A percentile compares a stretch with the other conserved stretches of the same genome.
These are phyloP conservation scores for Venturia effusa DNA, from an alignment of 2,329 filamentous ascomycete species.

Conservation along the genomic window DNA sequence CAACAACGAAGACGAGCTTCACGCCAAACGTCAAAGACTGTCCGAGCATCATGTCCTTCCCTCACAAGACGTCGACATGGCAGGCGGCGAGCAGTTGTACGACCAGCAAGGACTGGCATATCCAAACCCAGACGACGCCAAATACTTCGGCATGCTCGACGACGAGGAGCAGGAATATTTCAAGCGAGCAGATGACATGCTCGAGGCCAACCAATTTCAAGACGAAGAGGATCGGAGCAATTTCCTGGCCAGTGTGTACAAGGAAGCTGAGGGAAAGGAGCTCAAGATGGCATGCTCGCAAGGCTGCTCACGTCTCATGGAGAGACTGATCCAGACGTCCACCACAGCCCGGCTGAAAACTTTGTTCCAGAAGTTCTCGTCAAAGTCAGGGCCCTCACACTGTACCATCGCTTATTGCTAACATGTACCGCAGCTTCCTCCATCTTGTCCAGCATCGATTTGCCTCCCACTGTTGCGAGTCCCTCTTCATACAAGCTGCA, in stretches of 20 bases:
- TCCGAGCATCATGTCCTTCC: background rate
- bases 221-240: conserved; percentile 48
- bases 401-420: conserved; percentile 9
- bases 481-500: conserved; percentile 75
- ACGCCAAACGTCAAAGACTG: conserved; percentile 25
- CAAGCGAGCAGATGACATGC: conserved; percentile 74
- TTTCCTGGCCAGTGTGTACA: conserved; percentile 68
- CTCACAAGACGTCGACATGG: conserved; percentile 15
- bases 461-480: conserved; percentile 94
- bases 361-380: conserved; percentile 73
- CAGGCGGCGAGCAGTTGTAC: conserved; percentile 8
- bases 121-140: conserved; percentile 41
- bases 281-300: conserved; percentile 94
- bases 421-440: conserved; percentile 47
- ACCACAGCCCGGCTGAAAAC: conserved; percentile 71
- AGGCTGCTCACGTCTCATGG: conserved; percentile 86
- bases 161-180: conserved; percentile 96
- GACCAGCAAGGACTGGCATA: conserved; percentile 14
- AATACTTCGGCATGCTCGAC: conserved; percentile 88
- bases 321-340: conserved; percentile 76
- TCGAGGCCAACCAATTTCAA: conserved; percentile 81
- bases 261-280: conserved; percentile 83
- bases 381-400: conserved; percentile 44
- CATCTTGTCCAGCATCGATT: conserved; percentile 91
- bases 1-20: conserved; percentile 22